Percentiles rank a stretch among this genome's conserved stretches.
Evolutionary conservation across 2,329 filamentous ascomycete genomes (phyloP).

Genomic region (Microsporum ferrugineum): DNA sequence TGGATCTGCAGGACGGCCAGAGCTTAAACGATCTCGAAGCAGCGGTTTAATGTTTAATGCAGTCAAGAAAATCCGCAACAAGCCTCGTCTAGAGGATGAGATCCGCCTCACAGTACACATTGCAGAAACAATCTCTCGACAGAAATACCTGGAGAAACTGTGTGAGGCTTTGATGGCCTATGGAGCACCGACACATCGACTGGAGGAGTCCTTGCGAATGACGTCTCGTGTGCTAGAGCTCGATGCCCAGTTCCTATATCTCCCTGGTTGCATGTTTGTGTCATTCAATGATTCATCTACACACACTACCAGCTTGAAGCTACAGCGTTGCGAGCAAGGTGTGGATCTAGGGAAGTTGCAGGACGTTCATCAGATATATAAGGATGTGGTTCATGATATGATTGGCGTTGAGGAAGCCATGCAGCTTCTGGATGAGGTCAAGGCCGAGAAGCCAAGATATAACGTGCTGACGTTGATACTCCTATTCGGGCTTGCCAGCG

Average conservation of each 20-base stretch:
- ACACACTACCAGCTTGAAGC: constrained; percentile 37
- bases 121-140: constrained; percentile 60
- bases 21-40: constrained; percentile 28
- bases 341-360: constrained; percentile 35
- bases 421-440: constrained; percentile 41
- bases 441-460: constrained; percentile 46
- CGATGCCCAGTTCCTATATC: constrained; percentile 78
- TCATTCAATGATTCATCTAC: constrained; percentile 56
- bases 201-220: constrained; percentile 86
- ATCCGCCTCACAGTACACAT: constrained; percentile 51
- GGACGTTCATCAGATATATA: constrained; percentile 38
- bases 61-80: constrained; percentile 16
- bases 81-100: constrained; percentile 33
- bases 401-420: constrained; percentile 37
- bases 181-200: constrained; percentile 77
- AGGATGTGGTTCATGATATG: constrained; percentile 38
- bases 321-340: constrained; percentile 33
- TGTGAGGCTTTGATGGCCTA: constrained; percentile 82
- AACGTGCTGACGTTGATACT: constrained; percentile 45
- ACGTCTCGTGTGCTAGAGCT: constrained; percentile 80
- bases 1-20: constrained; percentile 9
- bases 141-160: constrained; percentile 72
- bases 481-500: constrained; percentile 65
- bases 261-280: constrained; percentile 88
- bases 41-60: constrained; percentile 22